Percentiles rank a stretch among this genome's conserved stretches.
Evolutionary conservation across 2,329 filamentous ascomycete species (phyloP).

Genomic region (Aspergillus thermomutatus): DNA sequence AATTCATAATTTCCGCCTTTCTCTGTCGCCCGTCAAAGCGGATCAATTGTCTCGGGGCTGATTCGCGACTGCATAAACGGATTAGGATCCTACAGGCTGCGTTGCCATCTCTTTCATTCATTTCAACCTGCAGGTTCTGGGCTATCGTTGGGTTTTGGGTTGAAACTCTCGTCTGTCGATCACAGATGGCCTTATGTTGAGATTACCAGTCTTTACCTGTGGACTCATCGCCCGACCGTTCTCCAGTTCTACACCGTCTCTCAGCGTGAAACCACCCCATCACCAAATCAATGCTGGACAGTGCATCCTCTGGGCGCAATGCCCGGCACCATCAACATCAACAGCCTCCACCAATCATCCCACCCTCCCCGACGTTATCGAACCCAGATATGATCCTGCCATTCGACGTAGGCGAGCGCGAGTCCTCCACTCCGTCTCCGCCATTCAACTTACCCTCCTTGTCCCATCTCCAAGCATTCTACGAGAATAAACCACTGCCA

Average conservation of each 20-base stretch:
- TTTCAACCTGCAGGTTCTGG: conserved; percentile 1
- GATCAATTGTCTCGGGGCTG: conserved; percentile 4
- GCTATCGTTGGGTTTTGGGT: background rate
- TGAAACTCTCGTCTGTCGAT: background rate
- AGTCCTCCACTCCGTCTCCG: conserved; percentile 50
- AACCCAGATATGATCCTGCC: conserved; percentile 95
- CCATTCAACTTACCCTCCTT: conserved; percentile 49
- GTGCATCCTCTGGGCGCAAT: conserved; percentile 12
- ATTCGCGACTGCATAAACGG: conserved; percentile 8
- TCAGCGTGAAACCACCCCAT: background rate
- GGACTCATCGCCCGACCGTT: background rate
- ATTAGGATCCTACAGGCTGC: background rate
- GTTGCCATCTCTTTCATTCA: conserved; percentile 4
- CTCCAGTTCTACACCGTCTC: background rate
- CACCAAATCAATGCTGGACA: conserved; percentile 9
- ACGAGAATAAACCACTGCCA: conserved; percentile 20
- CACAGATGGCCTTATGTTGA: conserved; percentile 9
- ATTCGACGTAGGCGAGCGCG: conserved; percentile 57
- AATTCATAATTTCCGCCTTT: conserved; percentile 2
- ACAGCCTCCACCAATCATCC: conserved; percentile 29
- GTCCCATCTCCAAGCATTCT: conserved; percentile 39
- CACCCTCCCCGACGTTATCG: conserved; percentile 80
- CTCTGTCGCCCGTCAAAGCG: background rate
- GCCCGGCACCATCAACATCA: conserved; percentile 13
- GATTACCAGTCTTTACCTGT: background rate